Conservation (phyloP, 2,329 filamentous ascomycete genomes). For the Paecilomyces variotii region DNA sequence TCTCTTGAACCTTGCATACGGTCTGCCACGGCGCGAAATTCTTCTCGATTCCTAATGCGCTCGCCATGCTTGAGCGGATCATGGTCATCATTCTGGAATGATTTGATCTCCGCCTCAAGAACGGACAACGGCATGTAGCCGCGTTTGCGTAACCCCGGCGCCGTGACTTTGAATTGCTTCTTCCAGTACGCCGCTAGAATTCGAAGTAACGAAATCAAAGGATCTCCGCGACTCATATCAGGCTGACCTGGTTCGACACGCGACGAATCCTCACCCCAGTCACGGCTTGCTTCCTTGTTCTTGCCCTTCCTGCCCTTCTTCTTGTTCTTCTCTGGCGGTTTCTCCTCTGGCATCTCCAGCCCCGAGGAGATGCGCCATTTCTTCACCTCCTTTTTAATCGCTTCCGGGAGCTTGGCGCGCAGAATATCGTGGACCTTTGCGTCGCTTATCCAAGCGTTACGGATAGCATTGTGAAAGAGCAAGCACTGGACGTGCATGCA, state of each 20-base stretch:
- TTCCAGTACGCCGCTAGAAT: constrained; percentile 81
- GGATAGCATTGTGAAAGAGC: constrained; percentile 80
- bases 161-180: constrained; percentile 67
- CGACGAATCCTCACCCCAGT: constrained; percentile 66
- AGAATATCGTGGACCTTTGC: constrained; percentile 65
- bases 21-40: constrained; percentile 62
- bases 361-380: constrained; percentile 65
- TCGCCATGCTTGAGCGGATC: constrained; percentile 67
- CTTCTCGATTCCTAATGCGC: constrained; percentile 55
- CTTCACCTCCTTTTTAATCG: constrained; percentile 63
- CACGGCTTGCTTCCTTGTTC: constrained; percentile 40
- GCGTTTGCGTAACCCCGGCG: constrained; percentile 75
- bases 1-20: constrained; percentile 75
- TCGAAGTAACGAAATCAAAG: constrained; percentile 67
- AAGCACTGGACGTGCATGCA: constrained; percentile 81
- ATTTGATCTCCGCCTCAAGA: constrained; percentile 65
- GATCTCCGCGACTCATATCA: constrained; percentile 77
- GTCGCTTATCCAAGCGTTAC: constrained; percentile 80
- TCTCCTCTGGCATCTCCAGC: constrained; percentile 40
- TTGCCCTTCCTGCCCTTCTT: constrained; percentile 33
- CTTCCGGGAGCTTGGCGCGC: constrained; percentile 61
- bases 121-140: constrained; percentile 77
- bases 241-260: constrained; percentile 61
- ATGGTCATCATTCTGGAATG: constrained; percentile 55
- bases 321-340: constrained; percentile 32